phyloP scores from a whole-genome alignment of 1,139 yeast species.

The Candida albicans region DNA sequence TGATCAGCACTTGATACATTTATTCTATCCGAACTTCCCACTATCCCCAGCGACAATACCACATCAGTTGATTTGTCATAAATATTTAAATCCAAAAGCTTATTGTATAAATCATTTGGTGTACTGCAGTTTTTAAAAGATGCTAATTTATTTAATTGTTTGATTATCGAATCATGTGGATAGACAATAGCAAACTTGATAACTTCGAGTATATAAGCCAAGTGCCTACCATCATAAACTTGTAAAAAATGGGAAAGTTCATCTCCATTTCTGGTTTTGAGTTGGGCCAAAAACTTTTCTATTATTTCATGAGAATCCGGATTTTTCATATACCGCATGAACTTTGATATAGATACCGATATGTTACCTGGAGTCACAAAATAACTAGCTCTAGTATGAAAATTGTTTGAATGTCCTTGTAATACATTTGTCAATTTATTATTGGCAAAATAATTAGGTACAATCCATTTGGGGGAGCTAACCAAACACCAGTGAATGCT shows the following conservation, averaged over 20 bases:
- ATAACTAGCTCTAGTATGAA: slow-evolving; percentile 23
- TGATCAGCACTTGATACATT: slow-evolving; percentile 13
- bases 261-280: slow-evolving; percentile 19
- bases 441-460: slow-evolving; percentile 17
- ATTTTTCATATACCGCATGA: slow-evolving; percentile 16
- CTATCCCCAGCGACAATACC: slow-evolving; percentile 28
- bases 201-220: slow-evolving; percentile 25
- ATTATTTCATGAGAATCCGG: slow-evolving; percentile 11
- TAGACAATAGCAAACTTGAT: slow-evolving; percentile 34
- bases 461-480: slow-evolving; percentile 31
- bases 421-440: slow-evolving; percentile 24
- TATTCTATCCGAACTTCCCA: slow-evolving; percentile 18
- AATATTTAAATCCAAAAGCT: slow-evolving; percentile 25
- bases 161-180: slow-evolving; percentile 32
- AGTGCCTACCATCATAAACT: slow-evolving; percentile 37
- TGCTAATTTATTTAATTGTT: slow-evolving; percentile 16
- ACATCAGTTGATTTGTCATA: slow-evolving; percentile 31
- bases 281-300: slow-evolving; percentile 17
- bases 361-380: slow-evolving; percentile 25
- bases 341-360: slow-evolving; percentile 16
- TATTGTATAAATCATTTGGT: slow-evolving; percentile 17
- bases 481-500: slow-evolving; percentile 28
- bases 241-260: slow-evolving; percentile 27
- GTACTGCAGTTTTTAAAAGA: slow-evolving; percentile 16
- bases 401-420: slow-evolving; percentile 27